A percentile compares a stretch with the other conserved stretches of the same genome.
These are phyloP conservation scores for Curvularia sp. DNA, from an alignment of 2,329 filamentous ascomycete genomes.

Conservation along the genomic window DNA sequence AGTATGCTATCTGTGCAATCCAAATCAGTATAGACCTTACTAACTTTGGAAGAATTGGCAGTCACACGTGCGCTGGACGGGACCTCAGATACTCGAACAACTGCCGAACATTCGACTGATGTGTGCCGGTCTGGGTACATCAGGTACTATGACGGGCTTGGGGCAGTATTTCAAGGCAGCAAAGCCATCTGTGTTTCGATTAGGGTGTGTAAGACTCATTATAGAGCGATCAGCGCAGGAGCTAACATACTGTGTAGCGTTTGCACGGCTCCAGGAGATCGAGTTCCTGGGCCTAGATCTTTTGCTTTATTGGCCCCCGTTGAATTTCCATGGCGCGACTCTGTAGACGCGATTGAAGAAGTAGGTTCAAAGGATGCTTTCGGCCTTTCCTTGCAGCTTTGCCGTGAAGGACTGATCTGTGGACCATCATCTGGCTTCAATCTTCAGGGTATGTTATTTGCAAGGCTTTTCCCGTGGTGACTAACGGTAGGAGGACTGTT, in stretches of 20 bases:
- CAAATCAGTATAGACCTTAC: background rate
- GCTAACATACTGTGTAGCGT: slow-evolving; percentile 52
- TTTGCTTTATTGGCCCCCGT: slow-evolving; percentile 58
- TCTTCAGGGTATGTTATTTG: slow-evolving; percentile 54
- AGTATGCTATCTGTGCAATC: slow-evolving; percentile 9
- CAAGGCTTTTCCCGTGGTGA: background rate
- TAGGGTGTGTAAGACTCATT: slow-evolving; percentile 18
- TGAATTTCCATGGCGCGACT: slow-evolving; percentile 66
- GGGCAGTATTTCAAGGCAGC: slow-evolving; percentile 33
- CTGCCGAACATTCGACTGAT: slow-evolving; percentile 64
- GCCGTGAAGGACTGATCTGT: slow-evolving; percentile 64
- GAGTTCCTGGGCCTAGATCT: slow-evolving; percentile 65
- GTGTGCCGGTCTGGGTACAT: slow-evolving; percentile 66
- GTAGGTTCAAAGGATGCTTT: slow-evolving; percentile 65
- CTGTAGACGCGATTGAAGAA: slow-evolving; percentile 64
- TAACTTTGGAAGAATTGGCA: slow-evolving; percentile 56
- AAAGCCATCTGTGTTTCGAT: slow-evolving; percentile 27
- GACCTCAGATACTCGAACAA: slow-evolving; percentile 64
- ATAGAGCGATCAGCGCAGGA: background rate
- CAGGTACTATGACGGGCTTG: slow-evolving; percentile 48
- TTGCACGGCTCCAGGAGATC: slow-evolving; percentile 64
- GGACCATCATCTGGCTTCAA: slow-evolving; percentile 69
- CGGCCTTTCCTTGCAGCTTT: slow-evolving; percentile 61
- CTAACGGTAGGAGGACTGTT: slow-evolving; percentile 24
- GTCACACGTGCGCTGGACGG: slow-evolving; percentile 66